Conservation (phyloP, 2,329 filamentous ascomycete species). For the Xylaria sp. region DNA sequence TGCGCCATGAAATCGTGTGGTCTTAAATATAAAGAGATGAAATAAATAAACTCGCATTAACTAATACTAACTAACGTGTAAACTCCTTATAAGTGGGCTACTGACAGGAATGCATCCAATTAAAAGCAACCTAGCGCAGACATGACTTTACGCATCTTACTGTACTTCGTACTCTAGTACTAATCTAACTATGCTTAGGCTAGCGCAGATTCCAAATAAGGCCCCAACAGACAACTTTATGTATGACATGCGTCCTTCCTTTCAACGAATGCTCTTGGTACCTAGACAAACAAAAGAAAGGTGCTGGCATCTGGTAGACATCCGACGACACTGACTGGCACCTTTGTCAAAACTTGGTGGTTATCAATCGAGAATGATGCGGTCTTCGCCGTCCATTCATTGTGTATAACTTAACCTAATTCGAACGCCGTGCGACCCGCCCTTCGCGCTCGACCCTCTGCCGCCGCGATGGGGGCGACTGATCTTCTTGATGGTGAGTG, state of each 20-base stretch:
- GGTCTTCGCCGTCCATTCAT: neutral
- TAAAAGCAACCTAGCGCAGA: neutral
- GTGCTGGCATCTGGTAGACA: neutral
- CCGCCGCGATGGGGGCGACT: constrained; percentile 20
- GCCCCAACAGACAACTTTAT: neutral
- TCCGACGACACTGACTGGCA: neutral
- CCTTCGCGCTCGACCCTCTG: neutral
- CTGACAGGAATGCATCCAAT: neutral
- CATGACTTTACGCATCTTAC: neutral
- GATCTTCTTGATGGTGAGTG: constrained; percentile 28
- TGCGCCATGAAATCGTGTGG: too few relatives aligned
- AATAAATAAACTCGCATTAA: too few relatives aligned
- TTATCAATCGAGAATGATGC: constrained; percentile 21
- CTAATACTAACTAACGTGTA: too few relatives aligned
- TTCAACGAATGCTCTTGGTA: neutral
- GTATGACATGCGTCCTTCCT: constrained; percentile 18
- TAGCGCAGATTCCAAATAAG: neutral
- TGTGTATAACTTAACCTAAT: constrained; percentile 1
- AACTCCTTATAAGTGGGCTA: constrained; percentile 45
- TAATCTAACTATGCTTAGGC: neutral
- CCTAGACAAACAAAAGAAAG: neutral
- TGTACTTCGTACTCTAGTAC: neutral
- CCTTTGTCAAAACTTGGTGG: neutral
- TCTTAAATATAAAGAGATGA: too few relatives aligned
- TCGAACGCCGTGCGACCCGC: constrained; percentile 2